Percentiles rank a stretch among this genome's conserved stretches.
These are phyloP conservation scores for Crithidia brevicula DNA, from an alignment of 208 protist genomes.

Conservation along the genomic window DNA sequence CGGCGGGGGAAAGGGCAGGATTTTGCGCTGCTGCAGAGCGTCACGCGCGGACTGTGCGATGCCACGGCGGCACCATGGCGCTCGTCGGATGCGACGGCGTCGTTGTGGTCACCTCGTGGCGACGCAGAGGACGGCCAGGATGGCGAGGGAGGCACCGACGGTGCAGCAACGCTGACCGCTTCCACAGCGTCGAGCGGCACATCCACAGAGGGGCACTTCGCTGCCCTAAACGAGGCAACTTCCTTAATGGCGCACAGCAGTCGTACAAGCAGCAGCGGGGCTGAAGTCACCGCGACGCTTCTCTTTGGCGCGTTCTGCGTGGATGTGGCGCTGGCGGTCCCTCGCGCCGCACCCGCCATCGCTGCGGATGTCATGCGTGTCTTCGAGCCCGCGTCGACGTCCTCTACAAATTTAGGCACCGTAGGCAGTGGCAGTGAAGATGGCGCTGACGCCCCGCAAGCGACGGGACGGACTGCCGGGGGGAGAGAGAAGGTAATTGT, in stretches of 20 bases:
- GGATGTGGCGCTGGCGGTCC: conserved; percentile 17
- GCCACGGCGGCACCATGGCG: conserved; percentile 17
- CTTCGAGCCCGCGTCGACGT: background rate
- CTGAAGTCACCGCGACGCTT: conserved; percentile 23
- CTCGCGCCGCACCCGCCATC: conserved; percentile 8
- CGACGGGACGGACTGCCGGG: too few species aligned
- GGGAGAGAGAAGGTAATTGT: too few species aligned
- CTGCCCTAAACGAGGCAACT: too few species aligned
- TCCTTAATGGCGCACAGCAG: background rate
- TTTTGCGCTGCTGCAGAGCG: conserved; percentile 55
- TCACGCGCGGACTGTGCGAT: conserved; percentile 26
- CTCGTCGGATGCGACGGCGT: conserved; percentile 10
- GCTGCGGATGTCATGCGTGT: background rate
- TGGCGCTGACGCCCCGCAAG: too few species aligned
- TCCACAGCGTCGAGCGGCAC: background rate
- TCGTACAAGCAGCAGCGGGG: conserved; percentile 14
- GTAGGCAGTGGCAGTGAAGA: too few species aligned
- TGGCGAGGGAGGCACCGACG: background rate
- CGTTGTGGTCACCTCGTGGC: conserved; percentile 10
- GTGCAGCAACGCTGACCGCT: background rate
- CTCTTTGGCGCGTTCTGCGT: conserved; percentile 40
- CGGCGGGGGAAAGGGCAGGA: conserved; percentile 36
- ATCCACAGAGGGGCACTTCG: too few species aligned
- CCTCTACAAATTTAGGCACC: too few species aligned
- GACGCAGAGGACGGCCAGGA: background rate